Conservation (phyloP, 768 basidiomycete species). For the Kondoa subrosea region DNA sequence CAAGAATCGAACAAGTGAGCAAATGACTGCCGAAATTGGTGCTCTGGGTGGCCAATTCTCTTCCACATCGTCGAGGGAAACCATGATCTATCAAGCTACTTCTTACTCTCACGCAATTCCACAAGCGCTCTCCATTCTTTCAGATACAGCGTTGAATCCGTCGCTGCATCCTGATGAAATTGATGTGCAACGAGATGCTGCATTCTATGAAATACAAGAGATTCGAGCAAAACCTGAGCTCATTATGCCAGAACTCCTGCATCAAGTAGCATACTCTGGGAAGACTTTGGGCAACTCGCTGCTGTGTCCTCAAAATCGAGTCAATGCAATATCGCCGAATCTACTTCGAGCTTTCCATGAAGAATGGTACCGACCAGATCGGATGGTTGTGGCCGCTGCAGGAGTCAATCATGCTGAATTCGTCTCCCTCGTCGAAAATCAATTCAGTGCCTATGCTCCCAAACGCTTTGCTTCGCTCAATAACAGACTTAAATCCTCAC, state of each 20-base stretch:
- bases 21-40: constrained; percentile 67
- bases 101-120: constrained; percentile 72
- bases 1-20: constrained; percentile 47
- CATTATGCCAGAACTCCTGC: constrained; percentile 77
- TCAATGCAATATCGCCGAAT: constrained; percentile 47
- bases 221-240: constrained; percentile 76
- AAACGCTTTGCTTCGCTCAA: neutral
- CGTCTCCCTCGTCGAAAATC: constrained; percentile 64
- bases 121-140: constrained; percentile 66
- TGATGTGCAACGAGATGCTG: constrained; percentile 64
- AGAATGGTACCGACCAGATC: constrained; percentile 79
- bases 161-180: constrained; percentile 61
- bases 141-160: constrained; percentile 74
- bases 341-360: constrained; percentile 49
- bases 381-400: constrained; percentile 87
- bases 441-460: constrained; percentile 49
- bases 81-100: constrained; percentile 95
- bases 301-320: constrained; percentile 69
- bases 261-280: constrained; percentile 62
- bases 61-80: constrained; percentile 76
- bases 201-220: constrained; percentile 78
- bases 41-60: constrained; percentile 77
- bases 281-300: constrained; percentile 76
- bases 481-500: neutral
- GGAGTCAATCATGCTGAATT: constrained; percentile 81